These are phyloP conservation scores for Nicotiana noctiflora DNA, from an alignment of 257 asterid genomes.

Conservation along the genomic window DNA sequence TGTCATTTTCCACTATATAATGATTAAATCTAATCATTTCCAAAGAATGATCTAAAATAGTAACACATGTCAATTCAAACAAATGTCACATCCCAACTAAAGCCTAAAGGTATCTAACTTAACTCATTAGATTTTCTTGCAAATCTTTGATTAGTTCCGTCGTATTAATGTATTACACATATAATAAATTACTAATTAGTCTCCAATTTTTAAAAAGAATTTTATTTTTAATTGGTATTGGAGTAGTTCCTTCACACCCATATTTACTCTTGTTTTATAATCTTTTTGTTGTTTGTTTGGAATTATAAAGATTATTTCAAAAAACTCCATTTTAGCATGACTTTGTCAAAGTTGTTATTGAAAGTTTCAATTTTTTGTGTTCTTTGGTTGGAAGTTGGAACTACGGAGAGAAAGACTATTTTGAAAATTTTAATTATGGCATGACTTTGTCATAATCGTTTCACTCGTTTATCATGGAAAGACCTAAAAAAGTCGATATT, in stretches of 20 bases:
- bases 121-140: background rate
- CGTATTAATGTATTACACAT: background rate
- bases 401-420: background rate
- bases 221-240: too few relatives aligned
- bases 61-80: background rate
- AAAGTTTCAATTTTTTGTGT: too few relatives aligned
- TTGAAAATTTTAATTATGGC: background rate
- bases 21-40: conserved; percentile 4
- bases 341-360: too few relatives aligned
- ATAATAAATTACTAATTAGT: background rate
- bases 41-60: background rate
- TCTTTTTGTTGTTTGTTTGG: too few relatives aligned
- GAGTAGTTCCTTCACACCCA: background rate
- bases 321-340: too few relatives aligned
- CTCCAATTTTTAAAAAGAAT: background rate
- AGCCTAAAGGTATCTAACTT: background rate
- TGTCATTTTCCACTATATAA: background rate
- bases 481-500: background rate
- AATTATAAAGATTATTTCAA: too few relatives aligned
- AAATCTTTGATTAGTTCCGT: background rate
- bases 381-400: background rate
- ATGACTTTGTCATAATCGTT: background rate
- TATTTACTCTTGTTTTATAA: background rate
- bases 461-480: background rate
- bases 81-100: background rate